Evolutionary conservation across 371 early-diverging fungal species (phyloP).

Genomic region (Mucor sp.): DNA sequence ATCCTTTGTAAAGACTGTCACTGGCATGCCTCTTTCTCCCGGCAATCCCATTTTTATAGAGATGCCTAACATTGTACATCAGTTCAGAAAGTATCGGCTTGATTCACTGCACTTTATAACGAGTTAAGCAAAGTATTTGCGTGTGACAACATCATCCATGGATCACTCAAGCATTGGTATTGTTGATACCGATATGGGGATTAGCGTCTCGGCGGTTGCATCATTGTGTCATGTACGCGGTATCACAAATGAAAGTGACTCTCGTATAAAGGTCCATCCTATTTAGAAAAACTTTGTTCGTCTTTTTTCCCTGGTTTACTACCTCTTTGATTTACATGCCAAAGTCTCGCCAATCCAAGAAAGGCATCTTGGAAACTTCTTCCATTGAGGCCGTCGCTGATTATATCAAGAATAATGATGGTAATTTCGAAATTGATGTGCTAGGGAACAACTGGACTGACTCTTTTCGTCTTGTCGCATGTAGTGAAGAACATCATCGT

Average conservation of each 20-base stretch:
- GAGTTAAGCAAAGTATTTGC: too few species aligned
- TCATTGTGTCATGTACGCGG: not conserved
- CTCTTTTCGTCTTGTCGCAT: not conserved
- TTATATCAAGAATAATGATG: conserved; percentile 30
- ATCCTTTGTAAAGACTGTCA: too few species aligned
- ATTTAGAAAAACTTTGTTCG: not conserved
- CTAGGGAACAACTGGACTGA: not conserved
- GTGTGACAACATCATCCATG: too few species aligned
- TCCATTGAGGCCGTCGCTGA: conserved; percentile 32
- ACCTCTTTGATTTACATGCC: conserved; percentile 3
- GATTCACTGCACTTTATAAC: too few species aligned
- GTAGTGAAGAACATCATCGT: conserved; percentile 81
- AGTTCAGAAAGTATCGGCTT: too few species aligned
- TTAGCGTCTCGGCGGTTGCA: not conserved
- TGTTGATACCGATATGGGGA: not conserved
- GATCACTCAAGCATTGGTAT: too few species aligned
- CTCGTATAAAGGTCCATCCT: not conserved
- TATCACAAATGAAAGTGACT: not conserved
- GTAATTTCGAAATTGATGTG: conserved; percentile 8
- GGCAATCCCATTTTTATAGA: too few species aligned
- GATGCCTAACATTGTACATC: too few species aligned
- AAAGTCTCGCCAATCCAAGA: conserved; percentile 14
- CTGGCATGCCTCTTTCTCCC: too few species aligned
- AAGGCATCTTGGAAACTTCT: conserved; percentile 15
- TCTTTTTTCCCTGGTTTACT: not conserved